Evolutionary conservation across 2,329 filamentous ascomycete genomes (phyloP).

Genomic region (Xylariales sp.): DNA sequence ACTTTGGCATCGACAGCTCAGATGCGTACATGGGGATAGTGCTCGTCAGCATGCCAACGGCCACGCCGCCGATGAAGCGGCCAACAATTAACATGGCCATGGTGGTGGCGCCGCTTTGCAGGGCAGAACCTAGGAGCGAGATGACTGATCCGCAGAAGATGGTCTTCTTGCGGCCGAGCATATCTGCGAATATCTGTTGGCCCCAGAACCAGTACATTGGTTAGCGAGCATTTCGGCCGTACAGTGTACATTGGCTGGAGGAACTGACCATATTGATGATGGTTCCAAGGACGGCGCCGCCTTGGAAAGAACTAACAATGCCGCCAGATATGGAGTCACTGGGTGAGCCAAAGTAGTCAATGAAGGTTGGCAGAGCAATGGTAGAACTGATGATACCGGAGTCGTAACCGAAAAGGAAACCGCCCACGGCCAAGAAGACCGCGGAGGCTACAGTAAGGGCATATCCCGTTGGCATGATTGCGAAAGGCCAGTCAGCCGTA

Average conservation of each 20-base stretch:
- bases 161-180: background rate
- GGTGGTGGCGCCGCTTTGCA: background rate
- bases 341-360: background rate
- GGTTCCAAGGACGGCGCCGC: slow-evolving; percentile 1
- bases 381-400: background rate
- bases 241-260: background rate
- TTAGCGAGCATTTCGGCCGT: no score
- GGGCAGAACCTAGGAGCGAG: background rate
- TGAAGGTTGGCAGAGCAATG: background rate
- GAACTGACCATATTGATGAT: slow-evolving; percentile 3
- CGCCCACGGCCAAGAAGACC: slow-evolving; percentile 1
- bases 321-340: background rate
- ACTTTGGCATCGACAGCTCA: slow-evolving; percentile 1
- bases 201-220: no score
- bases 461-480: background rate
- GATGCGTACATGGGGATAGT: slow-evolving; percentile 3
- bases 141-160: background rate
- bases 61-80: background rate
- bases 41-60: slow-evolving; percentile 1
- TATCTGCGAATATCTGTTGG: slow-evolving; percentile 2
- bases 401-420: slow-evolving; percentile 2
- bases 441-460: background rate
- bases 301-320: background rate
- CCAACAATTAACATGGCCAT: slow-evolving; percentile 3
- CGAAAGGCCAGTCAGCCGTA: background rate